Evolutionary conservation across 768 basidiomycete genomes (phyloP).

Genomic region (Steccherinum ochraceum): DNA sequence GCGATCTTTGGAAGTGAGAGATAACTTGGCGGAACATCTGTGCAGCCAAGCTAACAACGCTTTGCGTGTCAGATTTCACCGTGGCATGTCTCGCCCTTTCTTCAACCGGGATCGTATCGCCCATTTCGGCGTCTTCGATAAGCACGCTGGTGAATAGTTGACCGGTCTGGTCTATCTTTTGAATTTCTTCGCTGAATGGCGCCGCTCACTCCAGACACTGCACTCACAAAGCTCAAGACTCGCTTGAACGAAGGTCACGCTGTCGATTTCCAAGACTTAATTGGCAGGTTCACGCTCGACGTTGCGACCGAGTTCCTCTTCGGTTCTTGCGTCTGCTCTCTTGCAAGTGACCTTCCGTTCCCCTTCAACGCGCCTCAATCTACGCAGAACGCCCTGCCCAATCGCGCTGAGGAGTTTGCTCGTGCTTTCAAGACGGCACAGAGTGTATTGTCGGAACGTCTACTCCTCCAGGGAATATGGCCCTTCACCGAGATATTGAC

Average conservation of each 20-base stretch:
- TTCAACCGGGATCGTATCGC: slow-evolving; percentile 28
- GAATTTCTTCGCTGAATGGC: neutral
- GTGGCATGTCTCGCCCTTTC: slow-evolving; percentile 31
- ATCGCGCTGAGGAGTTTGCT: slow-evolving; percentile 10
- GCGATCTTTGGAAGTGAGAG: slow-evolving; percentile 25
- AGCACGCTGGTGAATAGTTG: slow-evolving; percentile 14
- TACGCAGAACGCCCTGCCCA: neutral
- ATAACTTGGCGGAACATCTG: neutral
- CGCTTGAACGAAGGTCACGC: slow-evolving; percentile 21
- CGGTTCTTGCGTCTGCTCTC: slow-evolving; percentile 34
- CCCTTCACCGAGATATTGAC: slow-evolving; percentile 31
- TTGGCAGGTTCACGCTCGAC: slow-evolving; percentile 45
- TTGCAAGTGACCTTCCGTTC: slow-evolving; percentile 31
- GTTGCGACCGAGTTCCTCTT: slow-evolving; percentile 51
- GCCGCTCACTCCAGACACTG: slow-evolving; percentile 6
- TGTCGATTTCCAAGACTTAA: slow-evolving; percentile 33
- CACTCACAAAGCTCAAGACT: slow-evolving; percentile 21
- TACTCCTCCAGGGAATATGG: slow-evolving; percentile 29
- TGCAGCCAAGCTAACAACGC: neutral
- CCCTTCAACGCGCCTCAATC: slow-evolving; percentile 23
- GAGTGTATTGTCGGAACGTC: slow-evolving; percentile 21
- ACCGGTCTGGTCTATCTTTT: neutral
- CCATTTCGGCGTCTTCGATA: slow-evolving; percentile 29
- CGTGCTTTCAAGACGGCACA: slow-evolving; percentile 29
- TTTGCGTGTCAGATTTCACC: slow-evolving; percentile 22